A percentile compares a stretch with the other conserved stretches of the same genome.
Evolutionary conservation across 2,329 filamentous ascomycete species (phyloP).

Genomic region (Colletotrichum sp.): DNA sequence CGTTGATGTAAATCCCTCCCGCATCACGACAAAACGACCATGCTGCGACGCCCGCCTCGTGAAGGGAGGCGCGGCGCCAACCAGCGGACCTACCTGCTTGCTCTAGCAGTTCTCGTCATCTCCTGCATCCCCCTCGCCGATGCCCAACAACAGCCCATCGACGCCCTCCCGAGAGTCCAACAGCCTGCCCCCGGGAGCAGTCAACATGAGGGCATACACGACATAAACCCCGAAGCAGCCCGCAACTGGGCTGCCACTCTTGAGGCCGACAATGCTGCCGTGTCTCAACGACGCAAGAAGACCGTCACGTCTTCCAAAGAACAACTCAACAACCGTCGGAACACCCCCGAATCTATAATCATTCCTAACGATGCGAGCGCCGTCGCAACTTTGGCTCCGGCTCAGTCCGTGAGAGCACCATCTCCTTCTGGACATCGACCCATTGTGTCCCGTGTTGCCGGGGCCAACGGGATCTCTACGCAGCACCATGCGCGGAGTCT

Average conservation of each 20-base stretch:
- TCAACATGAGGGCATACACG: not conserved
- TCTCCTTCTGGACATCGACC: slow-evolving; percentile 68
- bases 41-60: slow-evolving; percentile 70
- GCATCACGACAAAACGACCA: slow-evolving; percentile 31
- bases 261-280: slow-evolving; percentile 29
- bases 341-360: slow-evolving; percentile 32
- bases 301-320: slow-evolving; percentile 23
- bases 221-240: slow-evolving; percentile 27
- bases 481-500: slow-evolving; percentile 94
- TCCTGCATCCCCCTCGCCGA: slow-evolving; percentile 61
- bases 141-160: slow-evolving; percentile 60
- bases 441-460: slow-evolving; percentile 55
- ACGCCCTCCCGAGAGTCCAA: slow-evolving; percentile 4
- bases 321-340: slow-evolving; percentile 26
- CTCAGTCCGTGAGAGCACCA: slow-evolving; percentile 89
- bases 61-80: slow-evolving; percentile 55
- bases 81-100: slow-evolving; percentile 54
- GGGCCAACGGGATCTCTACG: slow-evolving; percentile 73
- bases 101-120: slow-evolving; percentile 63
- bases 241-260: slow-evolving; percentile 35
- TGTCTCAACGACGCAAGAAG: slow-evolving; percentile 13
- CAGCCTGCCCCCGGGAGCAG: not conserved
- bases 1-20: slow-evolving; percentile 21
- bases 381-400: slow-evolving; percentile 98
- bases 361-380: slow-evolving; percentile 82